Evolutionary conservation across 257 asterid genomes (phyloP).

Genomic region (Craterostigma plantagineum): DNA sequence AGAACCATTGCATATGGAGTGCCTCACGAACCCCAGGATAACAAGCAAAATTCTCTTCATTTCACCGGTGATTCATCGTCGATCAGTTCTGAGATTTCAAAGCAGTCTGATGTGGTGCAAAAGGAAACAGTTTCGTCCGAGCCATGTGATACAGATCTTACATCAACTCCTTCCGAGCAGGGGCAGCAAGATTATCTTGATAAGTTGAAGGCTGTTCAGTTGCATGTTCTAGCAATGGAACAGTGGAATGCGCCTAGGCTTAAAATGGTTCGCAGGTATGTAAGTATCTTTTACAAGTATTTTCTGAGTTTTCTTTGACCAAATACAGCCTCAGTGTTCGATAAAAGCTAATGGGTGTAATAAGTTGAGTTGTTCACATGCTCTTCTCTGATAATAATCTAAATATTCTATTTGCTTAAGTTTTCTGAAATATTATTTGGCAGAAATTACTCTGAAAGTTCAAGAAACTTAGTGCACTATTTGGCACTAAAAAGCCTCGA

Average conservation of each 20-base stretch:
- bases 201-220: slow-evolving; percentile 47
- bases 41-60: slow-evolving; percentile 14
- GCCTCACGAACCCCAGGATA: slow-evolving; percentile 26
- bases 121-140: slow-evolving; percentile 15
- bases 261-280: slow-evolving; percentile 37
- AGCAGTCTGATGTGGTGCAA: slow-evolving; percentile 11
- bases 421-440: slow-evolving; percentile 8
- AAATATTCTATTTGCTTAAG: slow-evolving; percentile 7
- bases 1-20: slow-evolving; percentile 20
- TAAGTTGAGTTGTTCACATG: slow-evolving; percentile 2
- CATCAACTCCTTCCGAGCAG: slow-evolving; percentile 10
- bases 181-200: slow-evolving; percentile 35
- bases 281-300: slow-evolving; percentile 6
- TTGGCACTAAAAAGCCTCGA: slow-evolving; percentile 46
- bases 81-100: slow-evolving; percentile 13
- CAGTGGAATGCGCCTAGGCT: slow-evolving; percentile 54
- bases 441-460: slow-evolving; percentile 40
- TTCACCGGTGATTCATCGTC: slow-evolving; percentile 19
- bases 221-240: slow-evolving; percentile 68
- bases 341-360: background rate
- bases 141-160: slow-evolving; percentile 15
- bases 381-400: background rate
- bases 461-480: slow-evolving; percentile 44
- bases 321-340: background rate
- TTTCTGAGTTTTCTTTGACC: slow-evolving; percentile 1